A percentile compares a stretch with the other conserved stretches of the same genome.
Evolutionary conservation across 192 early-diverging fungal species (phyloP).

Genomic region (Nowakowskiella sp.): DNA sequence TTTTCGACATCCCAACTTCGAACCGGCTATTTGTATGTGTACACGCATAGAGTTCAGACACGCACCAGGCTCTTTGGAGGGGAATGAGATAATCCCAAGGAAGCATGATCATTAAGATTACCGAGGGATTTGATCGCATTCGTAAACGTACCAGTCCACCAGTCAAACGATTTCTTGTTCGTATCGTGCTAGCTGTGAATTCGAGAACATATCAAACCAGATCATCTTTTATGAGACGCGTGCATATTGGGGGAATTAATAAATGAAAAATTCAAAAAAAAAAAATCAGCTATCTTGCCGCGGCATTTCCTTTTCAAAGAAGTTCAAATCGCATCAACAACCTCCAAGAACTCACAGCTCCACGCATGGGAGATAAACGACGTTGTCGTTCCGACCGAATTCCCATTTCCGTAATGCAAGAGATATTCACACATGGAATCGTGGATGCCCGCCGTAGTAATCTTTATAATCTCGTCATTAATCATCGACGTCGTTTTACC

Average conservation of each 20-base stretch:
- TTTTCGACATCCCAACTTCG: constrained; percentile 12
- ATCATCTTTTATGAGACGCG: no score
- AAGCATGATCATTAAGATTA: constrained; percentile 8
- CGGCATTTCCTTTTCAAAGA: not conserved
- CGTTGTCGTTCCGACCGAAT: no score
- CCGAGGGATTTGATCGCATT: constrained; percentile 9
- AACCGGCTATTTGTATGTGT: constrained; percentile 9
- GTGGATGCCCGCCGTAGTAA: no score
- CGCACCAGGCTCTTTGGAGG: constrained; percentile 15
- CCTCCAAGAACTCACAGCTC: constrained; percentile 20
- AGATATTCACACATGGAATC: no score
- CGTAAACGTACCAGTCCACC: constrained; percentile 9
- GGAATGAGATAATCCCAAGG: constrained; percentile 16
- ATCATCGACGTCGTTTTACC: no score
- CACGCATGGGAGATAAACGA: constrained; percentile 26
- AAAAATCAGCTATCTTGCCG: no score
- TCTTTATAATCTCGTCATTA: no score
- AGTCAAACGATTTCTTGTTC: constrained; percentile 3
- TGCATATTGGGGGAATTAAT: no score
- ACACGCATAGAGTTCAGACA: constrained; percentile 19
- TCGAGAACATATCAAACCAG: constrained; percentile 16
- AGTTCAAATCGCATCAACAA: constrained; percentile 15
- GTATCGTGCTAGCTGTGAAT: constrained; percentile 11
- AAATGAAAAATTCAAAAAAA: no score
- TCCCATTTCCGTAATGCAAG: no score